phyloP scores from a whole-genome alignment of 352 stramenopile genomes.

The Pythium biforme region DNA sequence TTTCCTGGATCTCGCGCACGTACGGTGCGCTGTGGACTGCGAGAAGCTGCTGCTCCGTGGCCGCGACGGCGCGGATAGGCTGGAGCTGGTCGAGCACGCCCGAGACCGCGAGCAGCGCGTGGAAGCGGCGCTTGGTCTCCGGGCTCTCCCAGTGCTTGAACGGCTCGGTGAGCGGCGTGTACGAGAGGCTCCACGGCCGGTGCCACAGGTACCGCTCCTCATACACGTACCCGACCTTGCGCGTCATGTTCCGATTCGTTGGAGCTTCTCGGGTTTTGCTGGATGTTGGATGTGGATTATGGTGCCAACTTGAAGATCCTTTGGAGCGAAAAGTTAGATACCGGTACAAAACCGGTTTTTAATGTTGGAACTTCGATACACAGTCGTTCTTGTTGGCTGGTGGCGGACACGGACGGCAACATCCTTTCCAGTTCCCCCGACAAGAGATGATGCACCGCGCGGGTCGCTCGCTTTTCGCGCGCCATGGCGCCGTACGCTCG shows the following conservation, averaged over 20 bases:
- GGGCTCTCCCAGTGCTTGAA: constrained; percentile 78
- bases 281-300: background rate
- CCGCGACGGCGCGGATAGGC: constrained; percentile 32
- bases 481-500: background rate
- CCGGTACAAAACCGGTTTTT: constrained; percentile 10
- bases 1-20: constrained; percentile 45
- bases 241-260: constrained; percentile 10
- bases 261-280: constrained; percentile 10
- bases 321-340: background rate
- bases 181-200: constrained; percentile 47
- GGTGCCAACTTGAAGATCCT: constrained; percentile 7
- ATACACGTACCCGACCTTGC: constrained; percentile 70
- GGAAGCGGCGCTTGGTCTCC: constrained; percentile 81
- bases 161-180: constrained; percentile 52
- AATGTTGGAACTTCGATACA: constrained; percentile 7
- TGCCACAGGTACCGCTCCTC: constrained; percentile 86
- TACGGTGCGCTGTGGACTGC: constrained; percentile 62
- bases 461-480: constrained; percentile 14
- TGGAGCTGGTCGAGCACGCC: constrained; percentile 55
- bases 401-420: constrained; percentile 8
- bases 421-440: constrained; percentile 9
- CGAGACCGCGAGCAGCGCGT: constrained; percentile 72
- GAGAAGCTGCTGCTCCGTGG: constrained; percentile 45
- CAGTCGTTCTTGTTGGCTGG: constrained; percentile 16
- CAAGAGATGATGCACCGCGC: constrained; percentile 21